Conservation (phyloP, 164 flowering plant species). For the Berberis thunbergii region DNA sequence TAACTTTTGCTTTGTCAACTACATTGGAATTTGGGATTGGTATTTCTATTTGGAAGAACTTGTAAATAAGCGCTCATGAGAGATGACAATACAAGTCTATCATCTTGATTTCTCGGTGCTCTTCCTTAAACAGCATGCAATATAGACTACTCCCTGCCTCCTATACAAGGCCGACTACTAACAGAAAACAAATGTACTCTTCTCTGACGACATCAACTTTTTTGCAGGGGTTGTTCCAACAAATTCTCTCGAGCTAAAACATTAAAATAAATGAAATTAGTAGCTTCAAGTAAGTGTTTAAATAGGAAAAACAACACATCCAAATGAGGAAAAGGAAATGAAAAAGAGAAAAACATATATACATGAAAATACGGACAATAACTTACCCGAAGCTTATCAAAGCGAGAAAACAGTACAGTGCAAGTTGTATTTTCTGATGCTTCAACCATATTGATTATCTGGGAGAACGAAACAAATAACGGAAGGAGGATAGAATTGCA, state of each 20-base stretch:
- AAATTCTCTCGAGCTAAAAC: constrained; percentile 72
- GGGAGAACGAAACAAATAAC: constrained; percentile 12
- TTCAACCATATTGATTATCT: constrained; percentile 87
- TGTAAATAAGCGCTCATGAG: too few relatives aligned
- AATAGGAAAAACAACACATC: background rate
- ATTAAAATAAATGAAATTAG: background rate
- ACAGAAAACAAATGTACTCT: constrained; percentile 48
- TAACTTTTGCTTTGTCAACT: too few relatives aligned
- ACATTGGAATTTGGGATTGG: too few relatives aligned
- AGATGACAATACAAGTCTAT: too few relatives aligned
- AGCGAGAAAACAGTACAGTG: constrained; percentile 72
- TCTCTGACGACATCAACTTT: constrained; percentile 61
- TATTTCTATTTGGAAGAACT: too few relatives aligned
- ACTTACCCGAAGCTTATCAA: constrained; percentile 63
- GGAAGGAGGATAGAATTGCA: background rate
- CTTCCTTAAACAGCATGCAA: constrained; percentile 17
- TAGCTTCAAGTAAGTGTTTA: background rate
- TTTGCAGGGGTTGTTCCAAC: constrained; percentile 58
- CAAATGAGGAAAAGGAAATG: background rate
- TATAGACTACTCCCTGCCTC: background rate
- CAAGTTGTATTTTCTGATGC: constrained; percentile 49
- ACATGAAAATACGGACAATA: background rate
- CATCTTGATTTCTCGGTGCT: too few relatives aligned
- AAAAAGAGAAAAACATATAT: background rate
- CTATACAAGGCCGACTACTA: constrained; percentile 6